Conservation (phyloP, 495 filamentous ascomycete species). For the Aspergillus saccharolyticus region DNA sequence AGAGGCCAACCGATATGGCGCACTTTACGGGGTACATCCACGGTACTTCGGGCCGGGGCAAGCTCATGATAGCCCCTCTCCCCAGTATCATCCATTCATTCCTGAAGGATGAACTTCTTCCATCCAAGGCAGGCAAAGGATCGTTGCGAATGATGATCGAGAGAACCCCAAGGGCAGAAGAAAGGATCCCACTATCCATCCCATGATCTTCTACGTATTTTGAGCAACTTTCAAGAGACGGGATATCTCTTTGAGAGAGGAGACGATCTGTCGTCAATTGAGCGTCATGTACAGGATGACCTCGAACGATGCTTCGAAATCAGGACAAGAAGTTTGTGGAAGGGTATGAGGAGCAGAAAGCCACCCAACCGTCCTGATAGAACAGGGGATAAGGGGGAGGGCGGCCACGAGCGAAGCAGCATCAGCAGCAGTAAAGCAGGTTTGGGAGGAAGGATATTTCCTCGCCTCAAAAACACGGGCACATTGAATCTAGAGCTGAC, state of each 20-base stretch:
- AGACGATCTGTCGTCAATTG: constrained; percentile 7
- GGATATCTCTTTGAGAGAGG: neutral
- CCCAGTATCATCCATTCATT: neutral
- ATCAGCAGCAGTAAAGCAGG: neutral
- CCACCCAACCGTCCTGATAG: neutral
- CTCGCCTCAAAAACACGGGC: neutral
- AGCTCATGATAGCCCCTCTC: neutral
- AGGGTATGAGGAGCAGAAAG: neutral
- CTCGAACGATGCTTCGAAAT: neutral
- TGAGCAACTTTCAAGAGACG: neutral
- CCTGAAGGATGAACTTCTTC: no score
- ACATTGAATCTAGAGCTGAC: neutral
- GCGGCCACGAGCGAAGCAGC: no score
- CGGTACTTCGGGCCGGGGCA: neutral
- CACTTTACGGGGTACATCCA: constrained; percentile 1
- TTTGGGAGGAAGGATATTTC: neutral
- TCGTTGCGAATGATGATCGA: neutral
- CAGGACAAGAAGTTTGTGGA: constrained; percentile 5
- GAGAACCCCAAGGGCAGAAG: neutral
- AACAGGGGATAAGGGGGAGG: neutral
- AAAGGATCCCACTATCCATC: constrained; percentile 8
- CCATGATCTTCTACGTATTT: constrained; percentile 8
- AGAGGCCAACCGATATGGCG: neutral
- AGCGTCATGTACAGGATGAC: constrained; percentile 6
- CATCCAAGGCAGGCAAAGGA: neutral